Evolutionary conservation across 2,329 filamentous ascomycete genomes (phyloP).

Genomic region (Scytalidium lignicola): DNA sequence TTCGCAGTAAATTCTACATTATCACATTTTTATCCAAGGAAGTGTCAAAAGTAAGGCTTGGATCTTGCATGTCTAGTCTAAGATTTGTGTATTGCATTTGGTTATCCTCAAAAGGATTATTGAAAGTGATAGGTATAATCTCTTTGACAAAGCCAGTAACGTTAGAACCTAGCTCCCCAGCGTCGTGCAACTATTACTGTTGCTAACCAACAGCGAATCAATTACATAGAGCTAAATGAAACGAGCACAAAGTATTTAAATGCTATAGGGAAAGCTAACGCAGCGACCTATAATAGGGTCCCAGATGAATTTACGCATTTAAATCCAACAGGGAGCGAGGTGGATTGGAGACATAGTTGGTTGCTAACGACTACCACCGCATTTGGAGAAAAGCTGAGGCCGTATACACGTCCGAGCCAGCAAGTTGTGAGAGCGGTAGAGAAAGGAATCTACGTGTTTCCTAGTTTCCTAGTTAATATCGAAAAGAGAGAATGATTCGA

Average conservation of each 20-base stretch:
- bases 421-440: not conserved
- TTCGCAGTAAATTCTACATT: no score
- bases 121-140: conserved; percentile 32
- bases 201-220: conserved; percentile 26
- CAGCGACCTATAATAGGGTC: conserved; percentile 36
- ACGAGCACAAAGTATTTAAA: conserved; percentile 40
- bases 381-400: not conserved
- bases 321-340: conserved; percentile 36
- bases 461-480: not conserved
- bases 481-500: no score
- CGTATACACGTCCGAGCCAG: not conserved
- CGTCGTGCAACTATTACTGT: conserved; percentile 34
- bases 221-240: conserved; percentile 39
- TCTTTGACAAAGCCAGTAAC: conserved; percentile 32
- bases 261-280: conserved; percentile 36
- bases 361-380: conserved; percentile 18
- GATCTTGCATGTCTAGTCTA: no score
- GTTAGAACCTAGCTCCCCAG: conserved; percentile 35
- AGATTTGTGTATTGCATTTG: no score
- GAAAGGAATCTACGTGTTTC: not conserved
- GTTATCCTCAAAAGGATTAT: no score
- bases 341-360: conserved; percentile 40
- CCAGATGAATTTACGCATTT: conserved; percentile 44
- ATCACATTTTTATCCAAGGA: no score
- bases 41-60: no score